phyloP scores from a whole-genome alignment of 148 eudicot genomes.

The Rhododendron mucronatum region DNA sequence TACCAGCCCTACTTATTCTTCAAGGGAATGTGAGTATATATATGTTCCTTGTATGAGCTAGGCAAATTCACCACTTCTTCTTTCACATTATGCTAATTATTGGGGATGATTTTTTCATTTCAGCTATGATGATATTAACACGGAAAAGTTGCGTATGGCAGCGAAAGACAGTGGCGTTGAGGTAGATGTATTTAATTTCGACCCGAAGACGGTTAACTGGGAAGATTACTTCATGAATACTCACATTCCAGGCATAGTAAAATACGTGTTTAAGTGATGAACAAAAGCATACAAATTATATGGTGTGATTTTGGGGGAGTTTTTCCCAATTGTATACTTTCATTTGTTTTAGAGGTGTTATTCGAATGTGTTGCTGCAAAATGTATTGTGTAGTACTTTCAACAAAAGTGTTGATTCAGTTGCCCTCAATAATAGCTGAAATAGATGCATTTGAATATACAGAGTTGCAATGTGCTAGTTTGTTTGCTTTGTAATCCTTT shows the following conservation, averaged over 20 bases:
- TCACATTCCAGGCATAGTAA: slow-evolving; percentile 47
- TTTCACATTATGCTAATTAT: too few species aligned
- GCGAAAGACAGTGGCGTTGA: slow-evolving; percentile 23
- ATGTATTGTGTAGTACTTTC: neutral
- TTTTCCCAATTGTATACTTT: neutral
- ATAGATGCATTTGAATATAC: neutral
- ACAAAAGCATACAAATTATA: neutral
- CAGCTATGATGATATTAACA: slow-evolving; percentile 47
- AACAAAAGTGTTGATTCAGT: neutral
- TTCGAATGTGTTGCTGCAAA: neutral
- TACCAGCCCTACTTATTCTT: slow-evolving; percentile 68
- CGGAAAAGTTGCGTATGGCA: slow-evolving; percentile 33
- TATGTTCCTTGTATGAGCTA: neutral
- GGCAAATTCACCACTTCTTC: neutral
- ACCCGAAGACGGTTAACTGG: slow-evolving; percentile 47
- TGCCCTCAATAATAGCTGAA: neutral
- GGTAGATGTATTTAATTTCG: slow-evolving; percentile 38
- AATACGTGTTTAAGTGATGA: slow-evolving; percentile 32
- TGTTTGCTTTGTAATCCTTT: too few species aligned
- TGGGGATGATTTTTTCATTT: neutral
- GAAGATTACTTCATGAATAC: slow-evolving; percentile 42
- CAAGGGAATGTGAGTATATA: slow-evolving; percentile 55
- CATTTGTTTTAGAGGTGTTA: neutral
- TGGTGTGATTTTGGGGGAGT: neutral
- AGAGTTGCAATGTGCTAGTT: too few species aligned